These are phyloP conservation scores for Crassisporium funariophilum DNA, from an alignment of 768 basidiomycete species.

Conservation along the genomic window DNA sequence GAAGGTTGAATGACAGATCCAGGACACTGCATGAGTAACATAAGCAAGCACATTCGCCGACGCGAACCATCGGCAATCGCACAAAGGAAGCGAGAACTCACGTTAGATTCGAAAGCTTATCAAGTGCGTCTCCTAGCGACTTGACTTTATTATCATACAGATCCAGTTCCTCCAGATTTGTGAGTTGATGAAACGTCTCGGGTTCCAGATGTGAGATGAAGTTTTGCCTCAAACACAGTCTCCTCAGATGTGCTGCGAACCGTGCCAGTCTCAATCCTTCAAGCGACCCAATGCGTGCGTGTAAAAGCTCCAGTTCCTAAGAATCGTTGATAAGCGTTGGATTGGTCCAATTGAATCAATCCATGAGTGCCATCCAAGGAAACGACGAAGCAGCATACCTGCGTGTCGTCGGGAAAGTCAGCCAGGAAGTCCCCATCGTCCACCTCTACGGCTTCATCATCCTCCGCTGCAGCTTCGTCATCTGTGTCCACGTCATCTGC, in stretches of 20 bases:
- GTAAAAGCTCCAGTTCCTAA: conserved; percentile 87
- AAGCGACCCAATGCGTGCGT: conserved; percentile 73
- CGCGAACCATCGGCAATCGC: too few relatives aligned
- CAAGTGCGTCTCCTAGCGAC: conserved; percentile 64
- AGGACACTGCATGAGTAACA: conserved; percentile 56
- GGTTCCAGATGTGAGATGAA: conserved; percentile 73
- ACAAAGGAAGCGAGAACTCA: too few relatives aligned
- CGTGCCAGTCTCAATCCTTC: conserved; percentile 68
- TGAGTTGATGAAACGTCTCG: conserved; percentile 65
- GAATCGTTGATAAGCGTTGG: background rate
- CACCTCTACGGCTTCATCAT: conserved; percentile 38
- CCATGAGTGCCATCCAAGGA: background rate
- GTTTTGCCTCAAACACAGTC: conserved; percentile 87
- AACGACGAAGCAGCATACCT: conserved; percentile 48
- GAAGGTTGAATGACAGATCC: conserved; percentile 94
- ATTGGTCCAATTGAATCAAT: background rate
- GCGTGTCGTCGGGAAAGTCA: conserved; percentile 82
- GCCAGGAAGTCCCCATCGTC: conserved; percentile 72
- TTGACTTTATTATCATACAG: conserved; percentile 96
- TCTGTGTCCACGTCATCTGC: conserved; percentile 43
- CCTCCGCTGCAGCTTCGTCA: conserved; percentile 46
- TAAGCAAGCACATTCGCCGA: too few relatives aligned
- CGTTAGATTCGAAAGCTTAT: conserved; percentile 56
- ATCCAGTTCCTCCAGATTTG: conserved; percentile 84
- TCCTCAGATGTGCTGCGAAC: conserved; percentile 69